Percentiles rank a stretch among this genome's conserved stretches.
Conservation (phyloP, 1,284 basidiomycete genomes). For the Fomitopsis pinicola region DNA sequence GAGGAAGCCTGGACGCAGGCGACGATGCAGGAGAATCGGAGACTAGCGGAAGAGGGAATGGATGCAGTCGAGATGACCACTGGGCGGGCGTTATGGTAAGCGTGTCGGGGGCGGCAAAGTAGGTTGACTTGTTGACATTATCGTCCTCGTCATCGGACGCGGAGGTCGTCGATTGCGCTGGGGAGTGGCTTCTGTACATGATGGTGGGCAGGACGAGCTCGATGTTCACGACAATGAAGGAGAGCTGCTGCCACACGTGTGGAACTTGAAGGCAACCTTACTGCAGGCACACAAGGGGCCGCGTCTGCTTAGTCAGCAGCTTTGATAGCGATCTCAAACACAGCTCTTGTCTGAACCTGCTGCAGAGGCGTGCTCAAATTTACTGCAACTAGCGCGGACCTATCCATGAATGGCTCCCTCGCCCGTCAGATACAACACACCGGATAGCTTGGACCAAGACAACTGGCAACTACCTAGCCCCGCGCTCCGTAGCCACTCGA, state of each 20-base stretch:
- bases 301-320: slow-evolving; percentile 17
- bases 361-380: not conserved
- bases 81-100: slow-evolving; percentile 55
- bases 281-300: not conserved
- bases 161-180: slow-evolving; percentile 49
- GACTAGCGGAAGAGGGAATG: slow-evolving; percentile 16
- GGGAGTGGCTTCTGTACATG: slow-evolving; percentile 54
- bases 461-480: not conserved
- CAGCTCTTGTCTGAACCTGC: not conserved
- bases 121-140: slow-evolving; percentile 46
- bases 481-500: not conserved
- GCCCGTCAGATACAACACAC: not conserved
- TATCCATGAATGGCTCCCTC: not conserved
- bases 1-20: slow-evolving; percentile 63
- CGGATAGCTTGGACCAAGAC: not conserved
- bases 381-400: not conserved
- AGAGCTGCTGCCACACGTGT: slow-evolving; percentile 14
- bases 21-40: slow-evolving; percentile 24
- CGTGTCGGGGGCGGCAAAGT: slow-evolving; percentile 39
- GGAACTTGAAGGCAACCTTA: not conserved
- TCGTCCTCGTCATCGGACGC: slow-evolving; percentile 67
- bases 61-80: slow-evolving; percentile 47
- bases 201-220: slow-evolving; percentile 12
- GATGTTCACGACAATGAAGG: slow-evolving; percentile 13
- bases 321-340: not conserved